phyloP scores from a whole-genome alignment of 768 basidiomycete genomes.

The Naematelia encephala region DNA sequence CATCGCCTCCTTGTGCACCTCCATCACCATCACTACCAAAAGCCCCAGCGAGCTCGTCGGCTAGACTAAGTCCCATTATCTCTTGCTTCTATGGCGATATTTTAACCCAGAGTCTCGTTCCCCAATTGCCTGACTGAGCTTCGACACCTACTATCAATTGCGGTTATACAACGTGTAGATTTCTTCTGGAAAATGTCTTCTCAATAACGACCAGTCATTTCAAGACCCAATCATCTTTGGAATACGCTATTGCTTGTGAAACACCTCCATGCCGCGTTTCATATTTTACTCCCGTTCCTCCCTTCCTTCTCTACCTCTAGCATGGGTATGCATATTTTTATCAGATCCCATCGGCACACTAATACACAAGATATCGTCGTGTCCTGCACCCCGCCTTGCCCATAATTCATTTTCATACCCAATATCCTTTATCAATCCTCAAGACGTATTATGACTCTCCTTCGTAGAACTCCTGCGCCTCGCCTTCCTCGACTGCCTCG shows the following conservation, averaged over 20 bases:
- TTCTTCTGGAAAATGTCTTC: not conserved
- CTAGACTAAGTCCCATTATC: slow-evolving; percentile 2
- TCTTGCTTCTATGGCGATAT: not conserved
- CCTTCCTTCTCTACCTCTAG: not conserved
- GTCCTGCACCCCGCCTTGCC: slow-evolving; percentile 3
- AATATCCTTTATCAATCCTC: not conserved
- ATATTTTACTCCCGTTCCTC: too few species aligned
- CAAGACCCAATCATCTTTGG: not conserved
- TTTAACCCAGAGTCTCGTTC: too few species aligned
- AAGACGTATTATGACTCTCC: slow-evolving; percentile 11
- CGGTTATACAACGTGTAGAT: not conserved
- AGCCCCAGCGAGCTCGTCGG: slow-evolving; percentile 6
- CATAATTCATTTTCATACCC: not conserved
- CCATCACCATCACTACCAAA: not conserved
- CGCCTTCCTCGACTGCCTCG: slow-evolving; percentile 11
- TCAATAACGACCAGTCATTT: not conserved
- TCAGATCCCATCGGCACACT: not conserved
- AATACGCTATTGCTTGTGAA: too few species aligned
- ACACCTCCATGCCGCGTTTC: not conserved
- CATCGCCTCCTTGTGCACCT: too few species aligned
- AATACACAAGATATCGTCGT: slow-evolving; percentile 1
- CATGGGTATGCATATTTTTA: not conserved
- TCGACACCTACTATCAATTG: not conserved
- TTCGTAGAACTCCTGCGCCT: not conserved
- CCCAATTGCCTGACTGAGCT: not conserved